Evolutionary conservation across 2,329 filamentous ascomycete species (phyloP).

Genomic region (Lachnellula occidentalis): DNA sequence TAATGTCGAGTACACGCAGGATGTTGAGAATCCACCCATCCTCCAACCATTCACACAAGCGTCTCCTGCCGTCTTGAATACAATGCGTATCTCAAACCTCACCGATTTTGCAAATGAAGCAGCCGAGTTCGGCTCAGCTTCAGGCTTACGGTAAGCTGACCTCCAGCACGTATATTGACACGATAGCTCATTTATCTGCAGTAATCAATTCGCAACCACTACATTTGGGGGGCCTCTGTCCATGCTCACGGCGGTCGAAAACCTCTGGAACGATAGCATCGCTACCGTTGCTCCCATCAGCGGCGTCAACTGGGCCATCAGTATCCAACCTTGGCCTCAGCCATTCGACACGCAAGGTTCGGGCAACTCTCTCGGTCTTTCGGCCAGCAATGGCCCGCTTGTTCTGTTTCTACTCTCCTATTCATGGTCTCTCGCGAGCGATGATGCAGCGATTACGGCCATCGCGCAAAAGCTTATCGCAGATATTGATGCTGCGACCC

Average conservation of each 20-base stretch:
- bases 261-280: neutral
- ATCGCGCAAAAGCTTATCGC: slow-evolving; percentile 24
- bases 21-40: slow-evolving; percentile 9
- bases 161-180: slow-evolving; percentile 1
- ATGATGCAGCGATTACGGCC: slow-evolving; percentile 31
- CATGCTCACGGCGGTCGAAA: neutral
- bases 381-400: neutral
- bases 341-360: neutral
- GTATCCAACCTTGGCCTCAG: neutral
- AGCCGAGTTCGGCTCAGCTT: neutral
- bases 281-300: neutral
- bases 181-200: slow-evolving; percentile 3
- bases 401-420: neutral
- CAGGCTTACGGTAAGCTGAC: neutral
- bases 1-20: slow-evolving; percentile 3
- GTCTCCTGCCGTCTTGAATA: slow-evolving; percentile 1
- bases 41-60: slow-evolving; percentile 11
- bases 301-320: neutral
- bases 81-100: slow-evolving; percentile 11
- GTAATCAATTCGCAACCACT: neutral
- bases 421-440: slow-evolving; percentile 25
- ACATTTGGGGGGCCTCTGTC: neutral
- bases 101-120: slow-evolving; percentile 12
- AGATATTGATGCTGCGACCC: slow-evolving; percentile 23
- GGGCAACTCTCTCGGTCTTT: neutral